Conservation (phyloP, 306 rosid species). For the Dryas octopetala region DNA sequence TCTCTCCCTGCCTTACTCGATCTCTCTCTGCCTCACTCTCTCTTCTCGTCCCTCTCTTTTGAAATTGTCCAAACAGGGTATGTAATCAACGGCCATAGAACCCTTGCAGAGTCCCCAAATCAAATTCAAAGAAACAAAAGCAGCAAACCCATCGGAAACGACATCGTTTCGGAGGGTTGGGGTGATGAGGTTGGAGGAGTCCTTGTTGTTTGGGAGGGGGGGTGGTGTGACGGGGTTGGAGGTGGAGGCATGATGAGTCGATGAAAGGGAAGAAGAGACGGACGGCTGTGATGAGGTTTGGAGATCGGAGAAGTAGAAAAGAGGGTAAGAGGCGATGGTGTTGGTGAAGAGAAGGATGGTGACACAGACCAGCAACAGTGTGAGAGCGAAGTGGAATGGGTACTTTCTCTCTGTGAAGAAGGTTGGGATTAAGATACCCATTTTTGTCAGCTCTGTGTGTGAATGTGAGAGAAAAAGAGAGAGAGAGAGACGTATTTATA, state of each 20-base stretch:
- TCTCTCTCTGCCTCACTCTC: too few relatives aligned
- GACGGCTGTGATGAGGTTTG: conserved; percentile 7
- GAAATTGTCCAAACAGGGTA: conserved; percentile 85
- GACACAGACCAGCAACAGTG: conserved; percentile 46
- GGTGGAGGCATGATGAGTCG: not conserved
- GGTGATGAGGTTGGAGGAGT: not conserved
- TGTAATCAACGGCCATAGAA: conserved; percentile 46
- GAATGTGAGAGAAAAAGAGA: not conserved
- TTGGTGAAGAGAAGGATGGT: conserved; percentile 51
- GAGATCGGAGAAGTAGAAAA: conserved; percentile 39
- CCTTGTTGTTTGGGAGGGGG: not conserved
- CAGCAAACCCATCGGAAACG: not conserved
- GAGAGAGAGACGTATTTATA: not conserved
- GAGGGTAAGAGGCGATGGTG: conserved; percentile 35
- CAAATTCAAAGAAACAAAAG: conserved; percentile 4
- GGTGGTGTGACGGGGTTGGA: conserved; percentile 9
- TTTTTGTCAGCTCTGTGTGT: conserved; percentile 9
- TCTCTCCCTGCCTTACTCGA: too few relatives aligned
- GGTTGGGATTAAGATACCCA: conserved; percentile 44
- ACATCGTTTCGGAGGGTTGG: conserved; percentile 1
- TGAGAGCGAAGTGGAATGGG: conserved; percentile 60
- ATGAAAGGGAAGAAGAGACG: too few relatives aligned
- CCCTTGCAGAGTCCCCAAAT: conserved; percentile 69
- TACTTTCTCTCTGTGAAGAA: conserved; percentile 51
- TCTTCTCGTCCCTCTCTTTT: conserved; percentile 10